These are phyloP conservation scores for Metarhizium humberi DNA, from an alignment of 2,329 filamentous ascomycete species.

Conservation along the genomic window DNA sequence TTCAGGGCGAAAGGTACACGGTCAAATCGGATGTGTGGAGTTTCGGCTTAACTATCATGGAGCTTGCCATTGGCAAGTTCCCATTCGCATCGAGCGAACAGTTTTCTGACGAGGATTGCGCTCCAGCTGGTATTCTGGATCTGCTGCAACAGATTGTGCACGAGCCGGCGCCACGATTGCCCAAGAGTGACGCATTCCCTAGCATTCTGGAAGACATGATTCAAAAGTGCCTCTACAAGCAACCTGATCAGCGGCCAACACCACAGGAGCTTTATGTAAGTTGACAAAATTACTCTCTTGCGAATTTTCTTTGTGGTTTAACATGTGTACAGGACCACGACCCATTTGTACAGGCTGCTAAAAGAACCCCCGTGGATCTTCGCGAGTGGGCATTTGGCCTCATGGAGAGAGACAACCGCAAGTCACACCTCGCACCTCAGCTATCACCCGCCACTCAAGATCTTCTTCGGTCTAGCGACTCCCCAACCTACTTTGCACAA, in stretches of 20 bases:
- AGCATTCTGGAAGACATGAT: constrained; percentile 94
- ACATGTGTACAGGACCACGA: constrained; percentile 64
- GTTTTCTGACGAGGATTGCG: constrained; percentile 63
- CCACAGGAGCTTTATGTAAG: constrained; percentile 81
- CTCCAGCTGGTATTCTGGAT: constrained; percentile 90
- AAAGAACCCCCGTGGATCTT: constrained; percentile 89
- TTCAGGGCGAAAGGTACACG: constrained; percentile 93
- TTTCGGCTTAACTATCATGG: constrained; percentile 92
- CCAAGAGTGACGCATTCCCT: constrained; percentile 96
- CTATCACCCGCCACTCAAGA: constrained; percentile 71
- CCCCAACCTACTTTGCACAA: constrained; percentile 37
- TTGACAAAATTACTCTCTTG: too few species aligned
- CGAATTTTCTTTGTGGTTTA: not conserved
- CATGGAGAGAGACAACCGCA: constrained; percentile 92
- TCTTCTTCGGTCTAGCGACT: constrained; percentile 57
- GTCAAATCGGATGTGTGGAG: constrained; percentile 99
- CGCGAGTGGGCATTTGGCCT: constrained; percentile 88
- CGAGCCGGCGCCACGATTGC: constrained; percentile 84
- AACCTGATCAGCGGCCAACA: constrained; percentile 79
- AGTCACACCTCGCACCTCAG: constrained; percentile 80
- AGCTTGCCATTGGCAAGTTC: constrained; percentile 94
- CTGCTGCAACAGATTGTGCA: constrained; percentile 95
- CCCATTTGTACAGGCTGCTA: constrained; percentile 90
- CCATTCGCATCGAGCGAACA: constrained; percentile 75
- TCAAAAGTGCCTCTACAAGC: constrained; percentile 87